Evolutionary conservation across 1,284 basidiomycete genomes (phyloP), one percentile per base, ranked within the genome.

Genomic region (Apiotrichum gamsii): DNA sequence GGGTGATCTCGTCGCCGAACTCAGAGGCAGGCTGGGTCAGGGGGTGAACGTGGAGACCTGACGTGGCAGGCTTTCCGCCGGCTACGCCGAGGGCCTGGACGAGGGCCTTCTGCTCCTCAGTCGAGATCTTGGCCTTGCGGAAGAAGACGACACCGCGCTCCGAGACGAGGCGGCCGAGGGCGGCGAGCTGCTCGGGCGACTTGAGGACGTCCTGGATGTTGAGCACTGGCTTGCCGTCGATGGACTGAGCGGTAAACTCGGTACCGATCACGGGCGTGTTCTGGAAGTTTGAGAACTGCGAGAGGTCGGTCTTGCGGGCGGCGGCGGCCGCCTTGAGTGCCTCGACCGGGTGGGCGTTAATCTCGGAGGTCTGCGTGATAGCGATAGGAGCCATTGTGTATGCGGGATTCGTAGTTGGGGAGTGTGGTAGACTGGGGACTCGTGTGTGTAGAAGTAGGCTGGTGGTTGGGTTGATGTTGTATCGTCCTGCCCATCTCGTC

Each of bases 61-160:
- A 78, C 15, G 74, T 71, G 30, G 66, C 59, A 0, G 83, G 82
- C 35, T 80, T 78, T 24, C 82, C 82, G 3, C 77, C 69, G 2
- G 81, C 70, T 33, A 23, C 67, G 4, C 82, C 81, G 19, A 84
- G 63, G 19, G 74, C 69, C 23, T 72, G 62, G 6, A 68, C 75
- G 32, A 80, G 73, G 37, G 57, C 48, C 51, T 73, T 73, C 58
- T 78, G 74, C 43, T 78, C 67, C 4, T 68, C 67, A 14, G 76
- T 51, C 5, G 65, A 69, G 42, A 79, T 49, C 39, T 76, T 73
- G 52, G 80, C 82, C 16, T 77, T 72, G 18, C 78, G 75, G 76
- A 87, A 84, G 72, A 85, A 84, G 23, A 83, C 82, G 38, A 85
- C 84, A 11, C 83, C 82, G 32, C 83, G 80, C 49, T 83, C 78